Evolutionary conservation across 192 early-diverging fungal species (phyloP).

Genomic region (Phycomyces blakesleeanus): DNA sequence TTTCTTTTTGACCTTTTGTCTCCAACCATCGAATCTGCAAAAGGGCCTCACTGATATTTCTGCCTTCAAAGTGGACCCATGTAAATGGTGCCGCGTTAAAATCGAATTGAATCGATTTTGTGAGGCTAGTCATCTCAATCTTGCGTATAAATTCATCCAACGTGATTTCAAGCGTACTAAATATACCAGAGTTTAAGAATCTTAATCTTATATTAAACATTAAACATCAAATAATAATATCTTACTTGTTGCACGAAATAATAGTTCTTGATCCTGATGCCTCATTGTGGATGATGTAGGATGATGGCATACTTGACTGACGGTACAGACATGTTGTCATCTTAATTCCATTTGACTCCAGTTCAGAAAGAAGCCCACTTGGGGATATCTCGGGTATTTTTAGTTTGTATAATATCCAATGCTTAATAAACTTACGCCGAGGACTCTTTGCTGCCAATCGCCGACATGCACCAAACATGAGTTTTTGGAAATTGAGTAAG

Average conservation of each 20-base stretch:
- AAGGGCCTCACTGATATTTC: constrained; percentile 47
- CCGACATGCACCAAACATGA: constrained; percentile 47
- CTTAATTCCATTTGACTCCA: constrained; percentile 41
- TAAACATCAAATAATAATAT: background rate
- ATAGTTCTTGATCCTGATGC: constrained; percentile 55
- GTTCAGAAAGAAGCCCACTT: background rate
- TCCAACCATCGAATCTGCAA: constrained; percentile 56
- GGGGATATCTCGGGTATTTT: background rate
- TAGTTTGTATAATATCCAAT: background rate
- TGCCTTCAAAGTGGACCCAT: constrained; percentile 70
- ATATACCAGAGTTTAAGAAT: too few species aligned
- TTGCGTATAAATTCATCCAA: constrained; percentile 48
- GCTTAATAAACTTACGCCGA: constrained; percentile 38
- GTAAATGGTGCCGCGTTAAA: constrained; percentile 27
- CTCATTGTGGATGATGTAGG: constrained; percentile 56
- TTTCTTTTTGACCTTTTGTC: constrained; percentile 30
- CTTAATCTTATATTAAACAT: background rate
- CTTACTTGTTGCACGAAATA: constrained; percentile 55
- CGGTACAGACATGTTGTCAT: constrained; percentile 43
- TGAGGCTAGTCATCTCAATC: constrained; percentile 33
- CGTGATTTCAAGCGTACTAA: constrained; percentile 55
- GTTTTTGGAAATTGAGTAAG: constrained; percentile 46
- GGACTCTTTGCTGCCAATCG: constrained; percentile 41
- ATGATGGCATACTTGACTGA: constrained; percentile 26
- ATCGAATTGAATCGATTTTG: constrained; percentile 16